A percentile compares a stretch with the other conserved stretches of the same genome.
Evolutionary conservation across 441 rosid species (phyloP).

Genomic region (Croton laevigatus): DNA sequence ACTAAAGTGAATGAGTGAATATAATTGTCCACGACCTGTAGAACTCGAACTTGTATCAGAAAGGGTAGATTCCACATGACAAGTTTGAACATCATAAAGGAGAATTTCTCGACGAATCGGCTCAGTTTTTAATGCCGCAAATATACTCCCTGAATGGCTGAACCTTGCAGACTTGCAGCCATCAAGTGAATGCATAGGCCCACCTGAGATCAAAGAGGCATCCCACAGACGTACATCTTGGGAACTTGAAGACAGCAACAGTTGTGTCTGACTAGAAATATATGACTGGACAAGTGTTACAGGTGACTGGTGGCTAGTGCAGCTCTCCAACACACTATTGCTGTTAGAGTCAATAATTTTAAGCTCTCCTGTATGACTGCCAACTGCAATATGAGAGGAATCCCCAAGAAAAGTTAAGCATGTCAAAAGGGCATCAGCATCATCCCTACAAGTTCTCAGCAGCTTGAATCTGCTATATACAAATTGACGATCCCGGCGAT

Average conservation of each 20-base stretch:
- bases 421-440: conserved; percentile 67
- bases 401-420: conserved; percentile 79
- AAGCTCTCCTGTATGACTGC: conserved; percentile 87
- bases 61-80: conserved; percentile 50
- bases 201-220: conserved; percentile 63
- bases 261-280: conserved; percentile 56
- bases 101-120: conserved; percentile 68
- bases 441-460: conserved; percentile 96
- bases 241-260: conserved; percentile 85
- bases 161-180: conserved; percentile 92
- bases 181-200: conserved; percentile 71
- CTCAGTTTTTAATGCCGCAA: conserved; percentile 75
- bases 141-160: conserved; percentile 71
- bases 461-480: conserved; percentile 95
- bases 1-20: conserved; percentile 83
- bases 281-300: conserved; percentile 71
- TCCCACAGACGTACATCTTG: conserved; percentile 93
- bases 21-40: conserved; percentile 68
- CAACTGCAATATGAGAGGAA: conserved; percentile 77
- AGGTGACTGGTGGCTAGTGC: conserved; percentile 76
- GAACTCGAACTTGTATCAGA: conserved; percentile 56
- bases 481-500: conserved; percentile 93
- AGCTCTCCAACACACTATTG: conserved; percentile 68
- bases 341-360: conserved; percentile 73
- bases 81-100: conserved; percentile 81